These are phyloP conservation scores for Mucuna pruriens DNA, from an alignment of 306 rosid species.

Conservation along the genomic window DNA sequence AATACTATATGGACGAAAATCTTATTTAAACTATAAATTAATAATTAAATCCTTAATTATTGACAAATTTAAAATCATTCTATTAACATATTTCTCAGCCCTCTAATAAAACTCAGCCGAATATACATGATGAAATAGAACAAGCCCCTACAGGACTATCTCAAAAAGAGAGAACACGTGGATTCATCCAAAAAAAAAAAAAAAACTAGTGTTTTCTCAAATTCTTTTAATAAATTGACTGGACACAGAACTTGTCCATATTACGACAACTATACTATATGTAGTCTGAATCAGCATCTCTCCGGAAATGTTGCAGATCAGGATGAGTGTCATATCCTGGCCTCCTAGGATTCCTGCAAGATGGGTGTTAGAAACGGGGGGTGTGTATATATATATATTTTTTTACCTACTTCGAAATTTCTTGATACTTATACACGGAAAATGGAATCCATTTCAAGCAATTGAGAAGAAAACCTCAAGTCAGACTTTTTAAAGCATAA, in stretches of 20 bases:
- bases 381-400: too few relatives aligned
- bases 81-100: not conserved
- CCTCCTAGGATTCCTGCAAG: constrained; percentile 68
- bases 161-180: too few relatives aligned
- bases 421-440: not conserved
- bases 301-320: constrained; percentile 67
- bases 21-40: too few relatives aligned
- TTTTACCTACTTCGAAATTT: not conserved
- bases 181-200: too few relatives aligned
- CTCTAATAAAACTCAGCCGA: not conserved
- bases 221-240: too few relatives aligned
- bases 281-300: constrained; percentile 75
- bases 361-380: too few relatives aligned
- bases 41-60: not conserved
- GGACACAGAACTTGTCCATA: too few relatives aligned
- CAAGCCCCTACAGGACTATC: too few relatives aligned
- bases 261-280: constrained; percentile 41
- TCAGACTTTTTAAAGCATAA: not conserved
- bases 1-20: too few relatives aligned
- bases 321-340: constrained; percentile 74
- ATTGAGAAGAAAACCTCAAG: not conserved
- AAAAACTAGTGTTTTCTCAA: too few relatives aligned
- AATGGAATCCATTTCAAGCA: not conserved
- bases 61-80: constrained; percentile 13
- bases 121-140: too few relatives aligned